Conservation (phyloP, 495 filamentous ascomycete species). For the Aspergillus carlsbadensis region DNA sequence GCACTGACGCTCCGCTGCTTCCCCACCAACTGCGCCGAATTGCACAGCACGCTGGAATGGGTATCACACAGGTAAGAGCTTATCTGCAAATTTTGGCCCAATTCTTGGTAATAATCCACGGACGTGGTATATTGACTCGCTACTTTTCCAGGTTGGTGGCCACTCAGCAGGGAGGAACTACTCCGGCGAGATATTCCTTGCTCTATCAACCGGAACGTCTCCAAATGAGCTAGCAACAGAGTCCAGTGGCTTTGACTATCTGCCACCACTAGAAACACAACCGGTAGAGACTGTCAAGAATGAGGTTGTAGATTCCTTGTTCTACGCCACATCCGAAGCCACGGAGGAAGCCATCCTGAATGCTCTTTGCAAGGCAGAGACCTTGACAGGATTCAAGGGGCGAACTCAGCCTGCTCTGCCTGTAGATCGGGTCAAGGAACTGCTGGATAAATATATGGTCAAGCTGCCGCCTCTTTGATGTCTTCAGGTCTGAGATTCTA, state of each 20-base stretch:
- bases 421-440: not conserved
- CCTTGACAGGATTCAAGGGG: not conserved
- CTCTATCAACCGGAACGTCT: not conserved
- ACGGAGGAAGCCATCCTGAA: not conserved
- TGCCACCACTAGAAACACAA: not conserved
- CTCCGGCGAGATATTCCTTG: not conserved
- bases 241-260: not conserved
- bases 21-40: not conserved
- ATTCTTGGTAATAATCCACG: no score
- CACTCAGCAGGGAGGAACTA: not conserved
- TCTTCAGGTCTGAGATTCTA: no score
- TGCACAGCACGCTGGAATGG: not conserved
- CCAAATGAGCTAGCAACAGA: not conserved
- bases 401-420: not conserved
- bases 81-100: no score
- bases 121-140: not conserved
- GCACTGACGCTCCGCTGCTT: not conserved
- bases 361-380: not conserved
- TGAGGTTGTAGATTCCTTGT: not conserved
- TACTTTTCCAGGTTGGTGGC: not conserved
- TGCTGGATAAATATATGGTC: not conserved
- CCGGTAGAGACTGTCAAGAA: not conserved
- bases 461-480: not conserved
- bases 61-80: not conserved
- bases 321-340: not conserved